Conservation (phyloP, 306 rosid genomes). For the Erythrophleum fordii region DNA sequence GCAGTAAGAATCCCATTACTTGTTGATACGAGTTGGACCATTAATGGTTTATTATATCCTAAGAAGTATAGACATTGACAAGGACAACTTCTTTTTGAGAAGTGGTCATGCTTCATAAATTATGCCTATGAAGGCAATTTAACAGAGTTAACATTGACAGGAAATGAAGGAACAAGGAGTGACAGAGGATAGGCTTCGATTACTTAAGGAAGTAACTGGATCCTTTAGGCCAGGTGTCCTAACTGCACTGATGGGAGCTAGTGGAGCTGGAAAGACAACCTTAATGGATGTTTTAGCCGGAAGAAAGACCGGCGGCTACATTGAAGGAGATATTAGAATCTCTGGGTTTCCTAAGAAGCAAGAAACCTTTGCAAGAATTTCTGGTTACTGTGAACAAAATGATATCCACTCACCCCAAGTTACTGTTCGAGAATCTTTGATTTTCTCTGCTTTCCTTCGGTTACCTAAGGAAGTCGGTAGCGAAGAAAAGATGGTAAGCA, state of each 20-base stretch:
- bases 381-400: slow-evolving; percentile 90
- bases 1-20: slow-evolving; percentile 43
- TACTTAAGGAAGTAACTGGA: slow-evolving; percentile 80
- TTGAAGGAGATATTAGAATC: slow-evolving; percentile 84
- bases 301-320: slow-evolving; percentile 90
- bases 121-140: background rate
- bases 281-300: slow-evolving; percentile 99
- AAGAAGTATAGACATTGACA: background rate
- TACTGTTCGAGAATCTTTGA: slow-evolving; percentile 73
- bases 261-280: slow-evolving; percentile 99
- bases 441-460: slow-evolving; percentile 87
- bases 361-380: slow-evolving; percentile 82
- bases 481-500: slow-evolving; percentile 54
- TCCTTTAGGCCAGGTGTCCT: slow-evolving; percentile 95
- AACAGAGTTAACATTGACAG: slow-evolving; percentile 43
- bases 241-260: slow-evolving; percentile 98
- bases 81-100: background rate
- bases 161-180: slow-evolving; percentile 97
- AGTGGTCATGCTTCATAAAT: too few relatives aligned
- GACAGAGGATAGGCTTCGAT: slow-evolving; percentile 66
- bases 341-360: slow-evolving; percentile 86
- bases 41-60: background rate
- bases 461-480: slow-evolving; percentile 60
- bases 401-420: slow-evolving; percentile 95
- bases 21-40: background rate